Conservation (phyloP, 441 rosid genomes). For the Syzygium syzygioides region DNA sequence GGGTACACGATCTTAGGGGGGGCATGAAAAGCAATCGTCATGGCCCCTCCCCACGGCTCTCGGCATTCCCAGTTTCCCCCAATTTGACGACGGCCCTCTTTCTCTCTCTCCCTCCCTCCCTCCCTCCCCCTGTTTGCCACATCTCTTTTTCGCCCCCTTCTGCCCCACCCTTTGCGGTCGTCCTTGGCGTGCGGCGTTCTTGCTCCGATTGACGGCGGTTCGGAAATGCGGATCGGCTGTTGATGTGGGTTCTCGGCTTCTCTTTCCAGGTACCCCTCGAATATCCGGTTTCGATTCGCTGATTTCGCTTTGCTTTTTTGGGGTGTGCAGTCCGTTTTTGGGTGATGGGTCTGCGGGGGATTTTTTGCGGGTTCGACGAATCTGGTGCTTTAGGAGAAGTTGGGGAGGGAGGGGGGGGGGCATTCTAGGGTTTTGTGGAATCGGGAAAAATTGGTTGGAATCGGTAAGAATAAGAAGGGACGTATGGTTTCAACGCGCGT, state of each 20-base stretch:
- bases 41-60: not conserved
- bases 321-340: not conserved
- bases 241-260: slow-evolving; percentile 29
- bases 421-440: slow-evolving; percentile 24
- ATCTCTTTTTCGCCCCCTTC: too few relatives aligned
- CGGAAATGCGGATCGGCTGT: slow-evolving; percentile 27
- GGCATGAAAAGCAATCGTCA: not conserved
- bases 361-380: slow-evolving; percentile 24
- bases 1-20: not conserved
- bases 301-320: not conserved
- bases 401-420: not conserved
- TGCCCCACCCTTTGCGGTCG: not conserved
- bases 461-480: not conserved
- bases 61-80: not conserved
- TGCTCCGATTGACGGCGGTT: not conserved
- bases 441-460: not conserved
- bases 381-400: slow-evolving; percentile 16
- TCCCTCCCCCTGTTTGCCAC: not conserved
- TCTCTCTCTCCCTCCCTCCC: not conserved
- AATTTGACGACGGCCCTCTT: slow-evolving; percentile 7
- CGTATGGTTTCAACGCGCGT: not conserved
- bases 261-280: slow-evolving; percentile 23
- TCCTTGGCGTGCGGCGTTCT: not conserved
- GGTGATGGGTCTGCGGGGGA: slow-evolving; percentile 10
- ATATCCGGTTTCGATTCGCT: slow-evolving; percentile 3